Percentiles rank a stretch among this genome's conserved stretches.
These are phyloP conservation scores for Kingdonia uniflora DNA, from an alignment of 164 flowering plant genomes.

Conservation along the genomic window DNA sequence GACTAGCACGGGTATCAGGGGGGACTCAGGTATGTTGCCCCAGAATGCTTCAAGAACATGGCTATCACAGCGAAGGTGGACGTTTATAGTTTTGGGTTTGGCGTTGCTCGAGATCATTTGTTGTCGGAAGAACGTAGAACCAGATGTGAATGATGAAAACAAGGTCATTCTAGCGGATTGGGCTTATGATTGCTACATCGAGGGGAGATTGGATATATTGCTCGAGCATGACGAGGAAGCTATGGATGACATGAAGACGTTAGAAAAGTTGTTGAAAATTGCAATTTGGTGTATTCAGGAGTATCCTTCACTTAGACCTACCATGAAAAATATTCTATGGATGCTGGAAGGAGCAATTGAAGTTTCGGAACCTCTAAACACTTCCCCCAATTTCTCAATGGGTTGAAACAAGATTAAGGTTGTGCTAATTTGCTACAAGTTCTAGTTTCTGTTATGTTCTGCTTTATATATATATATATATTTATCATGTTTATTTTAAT, in stretches of 20 bases:
- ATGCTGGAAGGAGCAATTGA: background rate
- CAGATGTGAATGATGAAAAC: background rate
- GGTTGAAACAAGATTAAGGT: background rate
- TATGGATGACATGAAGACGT: background rate
- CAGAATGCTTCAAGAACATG: constrained; percentile 4
- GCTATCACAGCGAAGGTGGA: constrained; percentile 3
- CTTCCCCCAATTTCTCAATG: background rate
- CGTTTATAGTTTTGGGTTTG: constrained; percentile 4
- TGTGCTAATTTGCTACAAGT: no score
- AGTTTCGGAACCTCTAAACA: background rate
- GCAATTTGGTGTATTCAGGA: constrained; percentile 6
- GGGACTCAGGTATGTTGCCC: constrained; percentile 2
- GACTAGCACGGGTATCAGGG: constrained; percentile 5
- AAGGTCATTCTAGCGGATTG: constrained; percentile 2
- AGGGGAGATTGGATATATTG: background rate
- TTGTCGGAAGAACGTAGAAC: constrained; percentile 2
- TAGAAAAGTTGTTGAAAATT: background rate
- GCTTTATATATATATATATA: no score
- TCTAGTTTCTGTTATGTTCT: no score
- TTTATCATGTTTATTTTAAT: no score
- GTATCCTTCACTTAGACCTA: background rate
- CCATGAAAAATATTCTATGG: background rate
- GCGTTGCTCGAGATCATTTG: constrained; percentile 6
- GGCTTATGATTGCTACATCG: background rate
- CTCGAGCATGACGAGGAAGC: background rate